Conservation (phyloP, 2,329 filamentous ascomycete genomes). For the Metarhizium humberi region DNA sequence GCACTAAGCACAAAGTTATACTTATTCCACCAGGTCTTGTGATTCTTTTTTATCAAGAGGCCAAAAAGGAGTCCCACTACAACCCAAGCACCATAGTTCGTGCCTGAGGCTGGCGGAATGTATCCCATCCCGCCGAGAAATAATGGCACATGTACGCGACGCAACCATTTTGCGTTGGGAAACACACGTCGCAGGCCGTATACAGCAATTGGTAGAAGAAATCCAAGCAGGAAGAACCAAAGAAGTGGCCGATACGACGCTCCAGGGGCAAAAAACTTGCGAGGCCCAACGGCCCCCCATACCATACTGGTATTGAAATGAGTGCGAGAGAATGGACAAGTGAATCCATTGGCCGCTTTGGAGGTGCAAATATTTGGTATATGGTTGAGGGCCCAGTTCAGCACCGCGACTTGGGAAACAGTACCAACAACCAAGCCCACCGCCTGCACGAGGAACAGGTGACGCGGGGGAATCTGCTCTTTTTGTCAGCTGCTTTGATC, state of each 20-base stretch:
- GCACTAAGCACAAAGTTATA: constrained; percentile 24
- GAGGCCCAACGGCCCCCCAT: constrained; percentile 48
- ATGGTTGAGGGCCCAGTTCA: constrained; percentile 28
- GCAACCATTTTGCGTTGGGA: constrained; percentile 14
- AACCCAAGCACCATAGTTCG: constrained; percentile 23
- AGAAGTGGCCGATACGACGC: constrained; percentile 39
- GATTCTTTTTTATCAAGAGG: constrained; percentile 14
- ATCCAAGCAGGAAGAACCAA: constrained; percentile 46
- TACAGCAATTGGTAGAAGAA: constrained; percentile 35
- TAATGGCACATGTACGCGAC: constrained; percentile 19
- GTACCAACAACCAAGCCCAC: constrained; percentile 33
- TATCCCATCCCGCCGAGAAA: constrained; percentile 19
- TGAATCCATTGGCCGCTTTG: constrained; percentile 37
- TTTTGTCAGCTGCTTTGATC: constrained; percentile 6
- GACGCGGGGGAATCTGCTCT: constrained; percentile 29
- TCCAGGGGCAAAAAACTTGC: constrained; percentile 42
- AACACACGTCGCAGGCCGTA: constrained; percentile 24
- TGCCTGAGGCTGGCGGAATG: constrained; percentile 22
- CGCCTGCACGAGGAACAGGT: constrained; percentile 33
- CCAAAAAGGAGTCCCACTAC: constrained; percentile 21
- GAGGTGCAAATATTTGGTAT: constrained; percentile 40
- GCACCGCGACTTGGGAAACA: constrained; percentile 32
- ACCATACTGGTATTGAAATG: constrained; percentile 45
- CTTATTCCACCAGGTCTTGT: constrained; percentile 18
- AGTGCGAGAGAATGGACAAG: constrained; percentile 22